A percentile compares a stretch with the other conserved stretches of the same genome.
Conservation (phyloP, 768 basidiomycete genomes). For the Mycena epipterygia region DNA sequence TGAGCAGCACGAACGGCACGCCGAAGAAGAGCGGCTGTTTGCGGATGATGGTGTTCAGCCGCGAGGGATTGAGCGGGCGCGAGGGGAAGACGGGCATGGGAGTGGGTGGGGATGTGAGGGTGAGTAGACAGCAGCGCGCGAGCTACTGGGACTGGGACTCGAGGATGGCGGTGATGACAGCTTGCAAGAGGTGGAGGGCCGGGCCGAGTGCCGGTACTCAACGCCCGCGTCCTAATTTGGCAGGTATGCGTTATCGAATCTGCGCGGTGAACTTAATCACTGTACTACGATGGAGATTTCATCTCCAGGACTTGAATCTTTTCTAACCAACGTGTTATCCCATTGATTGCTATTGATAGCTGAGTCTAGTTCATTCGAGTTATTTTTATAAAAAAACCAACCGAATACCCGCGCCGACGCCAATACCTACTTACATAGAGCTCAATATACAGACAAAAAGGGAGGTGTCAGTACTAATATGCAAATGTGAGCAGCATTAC, state of each 20-base stretch:
- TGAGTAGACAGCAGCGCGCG: too few relatives aligned
- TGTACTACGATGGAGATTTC: too few relatives aligned
- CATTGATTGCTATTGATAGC: too few relatives aligned
- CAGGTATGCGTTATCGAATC: neutral
- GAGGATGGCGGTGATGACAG: neutral
- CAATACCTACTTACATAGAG: too few relatives aligned
- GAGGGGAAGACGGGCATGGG: constrained; percentile 68
- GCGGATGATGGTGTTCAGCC: constrained; percentile 59
- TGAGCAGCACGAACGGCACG: constrained; percentile 85
- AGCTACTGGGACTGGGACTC: neutral
- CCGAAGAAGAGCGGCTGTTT: constrained; percentile 85
- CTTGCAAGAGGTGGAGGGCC: neutral
- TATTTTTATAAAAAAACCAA: too few relatives aligned
- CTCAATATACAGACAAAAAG: too few relatives aligned
- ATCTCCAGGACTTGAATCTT: too few relatives aligned
- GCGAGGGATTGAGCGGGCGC: constrained; percentile 57
- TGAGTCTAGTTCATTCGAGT: too few relatives aligned
- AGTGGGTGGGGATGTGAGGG: too few relatives aligned
- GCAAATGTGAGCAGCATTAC: constrained; percentile 21
- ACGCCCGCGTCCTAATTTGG: constrained; percentile 11
- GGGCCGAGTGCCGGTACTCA: neutral
- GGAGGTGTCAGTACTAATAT: constrained; percentile 6
- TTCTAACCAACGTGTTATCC: too few relatives aligned
- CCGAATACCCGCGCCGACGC: too few relatives aligned
- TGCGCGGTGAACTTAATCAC: neutral